Percentiles rank a stretch among this genome's conserved stretches.
Conservation (phyloP, 257 asterid genomes). For the Lavandula angustifolia region DNA sequence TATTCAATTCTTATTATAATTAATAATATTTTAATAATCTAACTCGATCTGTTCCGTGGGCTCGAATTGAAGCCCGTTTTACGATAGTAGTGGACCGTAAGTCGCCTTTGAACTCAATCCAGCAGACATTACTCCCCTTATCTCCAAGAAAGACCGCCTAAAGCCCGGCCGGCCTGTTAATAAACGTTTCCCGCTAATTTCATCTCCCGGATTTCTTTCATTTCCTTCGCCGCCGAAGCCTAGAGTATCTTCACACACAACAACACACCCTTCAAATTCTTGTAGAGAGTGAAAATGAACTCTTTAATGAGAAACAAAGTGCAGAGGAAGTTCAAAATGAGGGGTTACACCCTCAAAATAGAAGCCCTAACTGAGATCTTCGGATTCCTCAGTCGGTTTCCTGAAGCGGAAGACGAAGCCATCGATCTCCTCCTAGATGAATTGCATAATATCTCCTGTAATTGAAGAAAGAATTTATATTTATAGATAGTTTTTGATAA, state of each 20-base stretch:
- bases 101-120: no score
- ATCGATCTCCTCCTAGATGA: slow-evolving; percentile 78
- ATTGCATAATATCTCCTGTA: slow-evolving; percentile 62
- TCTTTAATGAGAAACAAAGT: slow-evolving; percentile 60
- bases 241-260: background rate
- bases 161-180: no score
- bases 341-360: slow-evolving; percentile 81
- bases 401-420: slow-evolving; percentile 70
- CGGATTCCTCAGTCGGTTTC: slow-evolving; percentile 57
- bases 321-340: slow-evolving; percentile 83
- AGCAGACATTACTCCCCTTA: no score
- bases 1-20: no score
- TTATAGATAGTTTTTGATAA: background rate
- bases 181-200: slow-evolving; percentile 28
- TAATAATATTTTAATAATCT: no score
- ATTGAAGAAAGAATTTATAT: background rate
- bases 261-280: background rate
- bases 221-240: slow-evolving; percentile 31
- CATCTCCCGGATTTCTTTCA: background rate
- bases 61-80: no score
- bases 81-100: no score
- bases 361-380: slow-evolving; percentile 79
- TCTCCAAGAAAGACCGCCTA: no score
- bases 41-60: no score
- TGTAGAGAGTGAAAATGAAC: slow-evolving; percentile 41